A percentile compares a stretch with the other conserved stretches of the same genome.
Conservation (phyloP, 805 yeast species). For the Suhomyces xylopsoci region DNA sequence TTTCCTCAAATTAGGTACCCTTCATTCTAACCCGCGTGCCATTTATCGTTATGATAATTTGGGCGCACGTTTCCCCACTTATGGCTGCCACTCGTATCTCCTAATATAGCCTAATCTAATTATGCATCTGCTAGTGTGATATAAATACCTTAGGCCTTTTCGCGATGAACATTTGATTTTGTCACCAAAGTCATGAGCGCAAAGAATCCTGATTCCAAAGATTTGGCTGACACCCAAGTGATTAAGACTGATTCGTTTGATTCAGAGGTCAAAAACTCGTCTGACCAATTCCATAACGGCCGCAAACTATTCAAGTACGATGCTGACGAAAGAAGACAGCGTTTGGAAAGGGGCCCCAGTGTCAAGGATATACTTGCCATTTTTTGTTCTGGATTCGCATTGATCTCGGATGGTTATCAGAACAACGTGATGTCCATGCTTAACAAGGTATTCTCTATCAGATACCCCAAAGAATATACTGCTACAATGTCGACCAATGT, state of each 20-base stretch:
- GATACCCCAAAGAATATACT: constrained; percentile 45
- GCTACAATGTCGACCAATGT: constrained; percentile 57
- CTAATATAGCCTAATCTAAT: neutral
- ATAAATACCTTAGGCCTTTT: neutral
- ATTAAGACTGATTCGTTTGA: constrained; percentile 1
- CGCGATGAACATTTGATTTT: neutral
- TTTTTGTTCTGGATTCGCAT: constrained; percentile 69
- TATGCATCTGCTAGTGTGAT: neutral
- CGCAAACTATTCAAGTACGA: constrained; percentile 28
- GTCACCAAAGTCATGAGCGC: neutral
- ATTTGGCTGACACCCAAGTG: neutral
- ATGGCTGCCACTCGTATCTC: neutral
- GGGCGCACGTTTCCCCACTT: neutral
- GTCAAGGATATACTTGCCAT: constrained; percentile 41
- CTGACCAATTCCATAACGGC: neutral
- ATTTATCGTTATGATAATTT: neutral
- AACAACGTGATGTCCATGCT: constrained; percentile 71
- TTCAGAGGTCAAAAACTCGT: neutral
- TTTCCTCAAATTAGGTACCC: neutral
- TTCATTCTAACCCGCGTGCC: neutral
- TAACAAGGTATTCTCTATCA: constrained; percentile 51
- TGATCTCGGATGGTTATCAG: constrained; percentile 76
- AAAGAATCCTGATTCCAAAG: neutral
- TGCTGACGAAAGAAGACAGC: constrained; percentile 25
- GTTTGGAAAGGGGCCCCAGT: constrained; percentile 25